Evolutionary conservation across 2,329 filamentous ascomycete species (phyloP), one percentile per base, ranked within the genome.

Genomic region (Xylariaceae sp.): DNA sequence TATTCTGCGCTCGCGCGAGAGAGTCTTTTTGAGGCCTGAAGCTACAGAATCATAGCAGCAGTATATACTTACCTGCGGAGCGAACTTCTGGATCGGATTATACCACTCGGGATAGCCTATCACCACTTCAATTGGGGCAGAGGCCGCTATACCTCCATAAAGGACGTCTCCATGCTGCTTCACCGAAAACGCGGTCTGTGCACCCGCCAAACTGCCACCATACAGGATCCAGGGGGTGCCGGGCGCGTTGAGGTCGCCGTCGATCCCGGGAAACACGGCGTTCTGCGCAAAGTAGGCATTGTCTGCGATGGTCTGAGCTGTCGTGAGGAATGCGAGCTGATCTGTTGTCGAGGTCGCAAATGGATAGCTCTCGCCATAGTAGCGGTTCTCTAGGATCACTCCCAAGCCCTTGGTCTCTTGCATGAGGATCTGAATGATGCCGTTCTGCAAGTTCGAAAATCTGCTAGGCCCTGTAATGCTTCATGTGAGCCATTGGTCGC

Each of bases 361-460:
- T 0, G 73, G 73, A 42, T 62, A 75, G 46, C 70, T 73, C 19
- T 67, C 40, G 19, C 72, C 72, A 47, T 76, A 75, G 48, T 73
- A 72, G 16, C 72, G 60, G 40, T 76, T 73, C 50, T 76, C 72
- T 3, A 76, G 60, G 43, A 78, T 76, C 3, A 77, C 69, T 8
- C 74, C 74, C 22, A 77, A 55, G 3, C 74, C 74, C 50, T 72
- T 68, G n/a, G 69, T 73, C 4, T 67, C 70, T 52, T 76, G 53
- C 71, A 76, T 75, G 34, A 77, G 51, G 32, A 77, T 74, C 46
- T 76, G 70, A 22, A 77, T 70, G 47, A 75, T 63, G 4, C 61
- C 66, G 50, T 52, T 55, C 18, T 57, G 52, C 18, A 56, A 30
- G 40, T 52, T 60, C 22, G 50, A 56, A 44, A 54, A 59, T 19